phyloP scores from a whole-genome alignment of 129 eudicot species.

The Flaveria trinervia region DNA sequence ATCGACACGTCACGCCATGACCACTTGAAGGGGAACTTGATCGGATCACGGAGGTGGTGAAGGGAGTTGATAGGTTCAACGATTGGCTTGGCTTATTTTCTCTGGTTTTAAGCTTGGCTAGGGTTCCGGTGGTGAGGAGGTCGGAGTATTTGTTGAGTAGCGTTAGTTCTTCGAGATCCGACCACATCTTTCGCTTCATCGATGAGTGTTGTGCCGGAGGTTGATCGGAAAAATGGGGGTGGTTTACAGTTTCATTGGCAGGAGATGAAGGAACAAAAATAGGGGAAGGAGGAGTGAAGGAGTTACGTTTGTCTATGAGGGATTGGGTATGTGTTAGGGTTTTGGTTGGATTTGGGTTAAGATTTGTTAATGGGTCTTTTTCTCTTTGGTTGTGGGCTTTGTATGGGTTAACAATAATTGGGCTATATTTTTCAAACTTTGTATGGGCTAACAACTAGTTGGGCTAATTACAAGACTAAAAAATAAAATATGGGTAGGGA shows the following conservation, averaged over 20 bases:
- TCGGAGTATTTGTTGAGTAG: slow-evolving; percentile 64
- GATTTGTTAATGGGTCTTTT: no score
- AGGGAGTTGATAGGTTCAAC: slow-evolving; percentile 76
- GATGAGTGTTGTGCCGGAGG: not conserved
- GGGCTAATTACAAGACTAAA: no score
- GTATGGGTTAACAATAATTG: no score
- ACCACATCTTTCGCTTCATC: slow-evolving; percentile 98
- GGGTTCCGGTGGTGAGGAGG: slow-evolving; percentile 55
- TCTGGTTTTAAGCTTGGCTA: slow-evolving; percentile 74
- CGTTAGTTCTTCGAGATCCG: slow-evolving; percentile 76
- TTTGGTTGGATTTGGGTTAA: no score
- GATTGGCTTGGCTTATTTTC: slow-evolving; percentile 88
- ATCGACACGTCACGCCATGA: slow-evolving; percentile 91
- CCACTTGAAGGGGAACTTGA: slow-evolving; percentile 74
- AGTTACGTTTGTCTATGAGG: not conserved
- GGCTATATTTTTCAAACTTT: no score
- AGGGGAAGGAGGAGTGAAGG: slow-evolving; percentile 10
- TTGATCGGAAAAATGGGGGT: slow-evolving; percentile 22
- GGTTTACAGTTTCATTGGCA: slow-evolving; percentile 19
- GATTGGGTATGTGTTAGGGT: not conserved
- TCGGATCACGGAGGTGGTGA: slow-evolving; percentile 72
- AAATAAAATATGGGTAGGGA: no score
- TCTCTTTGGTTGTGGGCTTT: no score
- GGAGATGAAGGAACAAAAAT: not conserved
- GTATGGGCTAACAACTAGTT: no score